A percentile compares a stretch with the other conserved stretches of the same genome.
These are phyloP conservation scores for Sechiopsis laciniata DNA, from an alignment of 306 rosid genomes.

Conservation along the genomic window DNA sequence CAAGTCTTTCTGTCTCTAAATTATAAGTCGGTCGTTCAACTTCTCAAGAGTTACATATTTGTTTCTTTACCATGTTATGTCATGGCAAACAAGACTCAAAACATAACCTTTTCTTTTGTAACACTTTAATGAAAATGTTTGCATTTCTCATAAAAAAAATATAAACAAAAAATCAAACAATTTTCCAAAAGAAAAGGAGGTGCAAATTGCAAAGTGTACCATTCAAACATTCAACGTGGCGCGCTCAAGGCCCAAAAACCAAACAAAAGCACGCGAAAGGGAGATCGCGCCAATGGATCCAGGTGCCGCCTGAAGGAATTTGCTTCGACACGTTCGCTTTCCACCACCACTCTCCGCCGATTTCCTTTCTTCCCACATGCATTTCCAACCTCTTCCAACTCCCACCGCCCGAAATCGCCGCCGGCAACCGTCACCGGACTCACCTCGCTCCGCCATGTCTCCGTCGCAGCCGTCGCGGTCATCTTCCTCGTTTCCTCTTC, in stretches of 20 bases:
- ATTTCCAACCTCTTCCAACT: neutral
- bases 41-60: no score
- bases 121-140: no score
- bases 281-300: conserved; percentile 17
- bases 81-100: no score
- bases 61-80: no score
- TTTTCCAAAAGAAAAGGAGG: neutral
- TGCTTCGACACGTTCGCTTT: conserved; percentile 15
- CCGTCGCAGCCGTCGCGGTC: conserved; percentile 26
- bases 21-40: no score
- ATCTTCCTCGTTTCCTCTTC: conserved; percentile 30
- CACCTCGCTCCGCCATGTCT: conserved; percentile 22
- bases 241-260: conserved; percentile 14
- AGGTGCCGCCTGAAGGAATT: conserved; percentile 9
- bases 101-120: no score
- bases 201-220: neutral
- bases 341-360: conserved; percentile 4
- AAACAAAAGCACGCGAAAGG: neutral
- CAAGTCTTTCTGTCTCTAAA: no score
- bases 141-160: no score
- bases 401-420: neutral
- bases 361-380: conserved; percentile 15
- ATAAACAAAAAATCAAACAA: neutral
- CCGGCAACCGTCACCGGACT: conserved; percentile 20
- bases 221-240: neutral